A percentile compares a stretch with the other conserved stretches of the same genome.
These are phyloP conservation scores for Eucommia ulmoides DNA, from an alignment of 257 asterid species.

Conservation along the genomic window DNA sequence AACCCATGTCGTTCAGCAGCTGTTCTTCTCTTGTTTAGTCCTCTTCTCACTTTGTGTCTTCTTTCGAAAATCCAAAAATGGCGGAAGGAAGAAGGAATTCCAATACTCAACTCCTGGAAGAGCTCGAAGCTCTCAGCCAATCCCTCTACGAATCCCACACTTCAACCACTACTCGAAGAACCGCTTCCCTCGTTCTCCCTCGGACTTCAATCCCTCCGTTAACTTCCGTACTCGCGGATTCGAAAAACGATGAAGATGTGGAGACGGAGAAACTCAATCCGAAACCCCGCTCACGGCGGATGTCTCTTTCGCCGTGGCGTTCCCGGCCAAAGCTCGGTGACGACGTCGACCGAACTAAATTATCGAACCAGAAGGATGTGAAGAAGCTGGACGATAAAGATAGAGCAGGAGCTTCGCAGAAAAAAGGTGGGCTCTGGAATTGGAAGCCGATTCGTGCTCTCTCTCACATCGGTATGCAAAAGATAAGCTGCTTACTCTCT, in stretches of 20 bases:
- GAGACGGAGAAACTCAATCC: conserved; percentile 47
- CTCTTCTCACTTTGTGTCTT: too few relatives aligned
- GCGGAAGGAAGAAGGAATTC: conserved; percentile 35
- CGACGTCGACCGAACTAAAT: conserved; percentile 1
- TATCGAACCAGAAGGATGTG: conserved; percentile 4
- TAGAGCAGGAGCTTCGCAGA: conserved; percentile 25
- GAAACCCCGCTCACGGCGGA: conserved; percentile 50
- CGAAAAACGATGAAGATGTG: conserved; percentile 16
- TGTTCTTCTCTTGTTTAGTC: too few relatives aligned
- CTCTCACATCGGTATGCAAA: conserved; percentile 69
- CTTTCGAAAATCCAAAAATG: too few relatives aligned
- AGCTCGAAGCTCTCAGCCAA: conserved; percentile 69
- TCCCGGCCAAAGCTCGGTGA: conserved; percentile 34
- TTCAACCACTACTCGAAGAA: conserved; percentile 37
- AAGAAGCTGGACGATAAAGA: conserved; percentile 24
- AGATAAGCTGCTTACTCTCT: conserved; percentile 75
- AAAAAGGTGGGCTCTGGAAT: conserved; percentile 69
- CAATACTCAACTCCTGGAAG: conserved; percentile 57
- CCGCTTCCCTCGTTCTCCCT: conserved; percentile 67
- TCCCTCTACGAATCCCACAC: conserved; percentile 45
- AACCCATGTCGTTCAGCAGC: too few relatives aligned
- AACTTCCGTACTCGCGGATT: conserved; percentile 2
- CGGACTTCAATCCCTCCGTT: conserved; percentile 35
- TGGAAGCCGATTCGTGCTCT: conserved; percentile 92
- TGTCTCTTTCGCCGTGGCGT: conserved; percentile 82